Evolutionary conservation across 495 filamentous ascomycete species (phyloP), one percentile per base, ranked within the genome.

Genomic region (Corynascus novoguineensis): DNA sequence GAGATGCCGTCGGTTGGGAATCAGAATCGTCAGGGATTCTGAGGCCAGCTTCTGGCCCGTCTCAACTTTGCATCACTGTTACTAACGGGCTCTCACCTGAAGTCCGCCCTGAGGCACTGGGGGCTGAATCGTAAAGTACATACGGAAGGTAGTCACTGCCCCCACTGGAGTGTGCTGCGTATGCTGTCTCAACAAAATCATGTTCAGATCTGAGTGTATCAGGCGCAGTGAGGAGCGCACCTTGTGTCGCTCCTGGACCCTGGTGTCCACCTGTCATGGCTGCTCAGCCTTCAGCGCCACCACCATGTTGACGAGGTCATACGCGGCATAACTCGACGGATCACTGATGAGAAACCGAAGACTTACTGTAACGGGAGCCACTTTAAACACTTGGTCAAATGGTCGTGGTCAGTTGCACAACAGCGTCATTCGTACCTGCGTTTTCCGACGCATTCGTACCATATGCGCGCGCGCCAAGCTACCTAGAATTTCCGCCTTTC

Each of bases 61-160:
- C 51, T 54, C 51, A 45, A 41, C 37, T 17, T 41, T n/a, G 37
- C 37, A 41, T 41, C 21, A 7, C 37, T 41, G 37, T n/a, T n/a
- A n/a, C n/a, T 41, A 41, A 41, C 37, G 17, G 37, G n/a, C 37
- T 41, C 37, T n/a, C 37, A 41, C 28, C 51, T 15, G n/a, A 34
- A 45, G 12, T 32, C 40, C 40, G 28, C 46, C 32, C 28, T 32
- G 46, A 49, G 17, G 46, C 46, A 32, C n/a, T 22, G 28, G 28
- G 29, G 22, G 46, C n/a, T 12, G 25, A 27, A n/a, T n/a, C 44
- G 24, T 5, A 14, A 9, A 28, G n/a, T 47, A n/a, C n/a, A n/a
- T n/a, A 29, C 44, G 12, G 22, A 46, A n/a, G 14, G 10, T 15
- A 5, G 15, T 53, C 56, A 48, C 56, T 48, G 56, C 56, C 56